Percentiles rank a stretch among this genome's conserved stretches.
These are phyloP conservation scores for Aschersonia sp. DNA, from an alignment of 2,329 filamentous ascomycete genomes.

Conservation along the genomic window DNA sequence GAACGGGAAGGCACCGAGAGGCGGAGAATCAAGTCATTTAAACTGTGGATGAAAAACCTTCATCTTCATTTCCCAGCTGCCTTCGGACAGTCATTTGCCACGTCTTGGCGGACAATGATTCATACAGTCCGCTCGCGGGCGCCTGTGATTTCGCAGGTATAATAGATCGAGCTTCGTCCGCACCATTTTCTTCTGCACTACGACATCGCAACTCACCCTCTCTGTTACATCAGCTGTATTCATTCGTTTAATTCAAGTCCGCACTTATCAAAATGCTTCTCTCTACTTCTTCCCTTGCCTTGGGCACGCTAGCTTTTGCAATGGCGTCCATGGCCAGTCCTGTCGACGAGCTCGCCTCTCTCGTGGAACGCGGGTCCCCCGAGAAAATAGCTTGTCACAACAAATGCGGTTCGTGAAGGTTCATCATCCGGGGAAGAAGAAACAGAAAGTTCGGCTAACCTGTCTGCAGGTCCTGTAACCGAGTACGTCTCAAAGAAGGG, in stretches of 20 bases:
- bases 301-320: slow-evolving; percentile 15
- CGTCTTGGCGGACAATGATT: not conserved
- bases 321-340: slow-evolving; percentile 9
- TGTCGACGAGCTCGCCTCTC: slow-evolving; percentile 14
- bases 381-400: slow-evolving; percentile 30
- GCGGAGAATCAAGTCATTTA: not conserved
- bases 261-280: slow-evolving; percentile 14
- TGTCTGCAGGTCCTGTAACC: slow-evolving; percentile 14
- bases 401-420: slow-evolving; percentile 27
- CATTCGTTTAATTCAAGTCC: not conserved
- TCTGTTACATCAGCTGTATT: not conserved
- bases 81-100: not conserved
- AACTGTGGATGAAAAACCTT: too few relatives aligned
- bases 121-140: not conserved
- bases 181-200: not conserved
- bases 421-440: not conserved
- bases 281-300: slow-evolving; percentile 10
- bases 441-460: not conserved
- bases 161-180: not conserved
- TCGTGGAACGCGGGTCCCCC: slow-evolving; percentile 26
- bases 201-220: not conserved
- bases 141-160: not conserved
- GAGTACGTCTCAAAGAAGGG: slow-evolving; percentile 9
- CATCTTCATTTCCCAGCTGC: not conserved
- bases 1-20: not conserved